These are phyloP conservation scores for Xerocomus amazonicus DNA, from an alignment of 1,284 basidiomycete genomes.

Conservation along the genomic window DNA sequence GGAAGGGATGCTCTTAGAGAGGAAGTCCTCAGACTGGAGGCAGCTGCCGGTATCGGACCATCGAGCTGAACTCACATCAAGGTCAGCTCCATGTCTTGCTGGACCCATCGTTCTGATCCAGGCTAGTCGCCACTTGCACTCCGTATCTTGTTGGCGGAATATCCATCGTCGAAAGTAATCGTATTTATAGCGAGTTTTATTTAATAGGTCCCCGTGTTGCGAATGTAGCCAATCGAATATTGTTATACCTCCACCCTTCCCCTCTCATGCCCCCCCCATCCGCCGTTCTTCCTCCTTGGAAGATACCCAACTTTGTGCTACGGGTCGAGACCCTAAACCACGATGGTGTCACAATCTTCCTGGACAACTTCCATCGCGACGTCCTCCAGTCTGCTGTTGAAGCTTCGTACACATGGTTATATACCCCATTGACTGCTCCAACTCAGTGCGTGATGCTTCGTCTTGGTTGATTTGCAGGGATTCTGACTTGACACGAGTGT, in stretches of 20 bases:
- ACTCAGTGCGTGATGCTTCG: constrained; percentile 43
- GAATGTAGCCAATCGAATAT: neutral
- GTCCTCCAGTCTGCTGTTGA: constrained; percentile 51
- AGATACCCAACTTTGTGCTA: constrained; percentile 53
- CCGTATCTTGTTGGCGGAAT: too few relatives aligned
- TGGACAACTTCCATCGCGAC: constrained; percentile 45
- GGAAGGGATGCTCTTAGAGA: constrained; percentile 58
- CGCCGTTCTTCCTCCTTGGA: constrained; percentile 39
- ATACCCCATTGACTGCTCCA: constrained; percentile 55
- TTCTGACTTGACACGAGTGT: constrained; percentile 40
- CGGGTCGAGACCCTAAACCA: constrained; percentile 58
- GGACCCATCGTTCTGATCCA: neutral
- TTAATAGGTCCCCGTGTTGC: neutral
- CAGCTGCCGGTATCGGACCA: constrained; percentile 47
- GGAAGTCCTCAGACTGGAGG: constrained; percentile 62
- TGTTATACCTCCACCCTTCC: neutral
- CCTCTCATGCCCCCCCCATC: constrained; percentile 31
- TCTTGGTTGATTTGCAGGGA: neutral
- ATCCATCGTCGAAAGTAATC: constrained; percentile 1
- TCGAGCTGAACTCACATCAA: constrained; percentile 6
- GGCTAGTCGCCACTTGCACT: too few relatives aligned
- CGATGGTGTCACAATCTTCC: constrained; percentile 55
- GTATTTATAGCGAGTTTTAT: constrained; percentile 7
- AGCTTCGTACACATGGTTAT: constrained; percentile 55
- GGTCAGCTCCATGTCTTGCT: constrained; percentile 13